phyloP scores from a whole-genome alignment of 257 asterid genomes.

The Thymus mandschuricus region DNA sequence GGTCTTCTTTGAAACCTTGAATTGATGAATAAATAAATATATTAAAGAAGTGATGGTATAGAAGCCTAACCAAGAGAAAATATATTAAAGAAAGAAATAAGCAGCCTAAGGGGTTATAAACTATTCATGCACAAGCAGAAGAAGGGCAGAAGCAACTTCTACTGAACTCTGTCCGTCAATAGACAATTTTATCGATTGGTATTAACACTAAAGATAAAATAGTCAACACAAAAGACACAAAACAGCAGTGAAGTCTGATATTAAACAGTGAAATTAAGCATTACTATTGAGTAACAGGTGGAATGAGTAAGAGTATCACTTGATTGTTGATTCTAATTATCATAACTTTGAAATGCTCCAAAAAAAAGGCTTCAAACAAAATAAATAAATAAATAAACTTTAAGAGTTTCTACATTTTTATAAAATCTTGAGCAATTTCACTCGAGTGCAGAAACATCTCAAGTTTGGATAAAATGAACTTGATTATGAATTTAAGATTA shows the following conservation, averaged over 20 bases:
- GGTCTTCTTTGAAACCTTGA: constrained; percentile 6
- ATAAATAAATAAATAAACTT: neutral
- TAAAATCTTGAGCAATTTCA: constrained; percentile 11
- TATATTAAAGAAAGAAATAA: neutral
- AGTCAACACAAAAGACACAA: constrained; percentile 5
- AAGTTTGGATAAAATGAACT: constrained; percentile 25
- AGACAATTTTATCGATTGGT: neutral
- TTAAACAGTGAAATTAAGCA: constrained; percentile 11
- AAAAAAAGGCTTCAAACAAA: too few relatives aligned
- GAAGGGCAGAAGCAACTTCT: constrained; percentile 16
- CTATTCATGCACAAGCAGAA: neutral
- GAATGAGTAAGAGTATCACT: neutral
- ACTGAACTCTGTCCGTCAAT: neutral
- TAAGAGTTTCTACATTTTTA: constrained; percentile 11
- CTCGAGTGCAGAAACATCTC: constrained; percentile 10
- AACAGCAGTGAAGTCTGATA: constrained; percentile 17
- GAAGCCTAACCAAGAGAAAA: constrained; percentile 6
- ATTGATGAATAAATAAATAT: too few relatives aligned
- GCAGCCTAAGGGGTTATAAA: neutral
- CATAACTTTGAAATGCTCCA: constrained; percentile 4
- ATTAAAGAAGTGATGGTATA: neutral
- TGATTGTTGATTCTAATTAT: constrained; percentile 6
- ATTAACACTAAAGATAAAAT: constrained; percentile 7
- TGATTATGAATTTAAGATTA: neutral
- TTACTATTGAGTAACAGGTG: constrained; percentile 7